Percentiles rank a stretch among this genome's conserved stretches.
These are phyloP conservation scores for Brettanomyces anomalus DNA, from an alignment of 805 yeast genomes.

Conservation along the genomic window DNA sequence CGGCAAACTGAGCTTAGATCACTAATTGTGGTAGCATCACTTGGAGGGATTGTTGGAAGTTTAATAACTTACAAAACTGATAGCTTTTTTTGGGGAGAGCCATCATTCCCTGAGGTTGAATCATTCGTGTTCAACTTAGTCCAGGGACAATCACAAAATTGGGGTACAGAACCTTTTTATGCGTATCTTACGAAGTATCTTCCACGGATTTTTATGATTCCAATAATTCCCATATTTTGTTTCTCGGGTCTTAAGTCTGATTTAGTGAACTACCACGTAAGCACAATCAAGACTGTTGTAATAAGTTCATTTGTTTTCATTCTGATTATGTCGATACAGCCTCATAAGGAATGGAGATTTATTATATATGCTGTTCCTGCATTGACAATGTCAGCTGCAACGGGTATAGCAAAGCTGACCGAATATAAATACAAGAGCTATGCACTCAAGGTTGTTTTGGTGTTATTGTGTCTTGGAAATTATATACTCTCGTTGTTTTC, in stretches of 20 bases:
- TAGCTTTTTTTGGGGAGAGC: constrained; percentile 61
- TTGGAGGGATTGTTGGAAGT: constrained; percentile 48
- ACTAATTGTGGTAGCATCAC: constrained; percentile 30
- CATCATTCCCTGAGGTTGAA: constrained; percentile 59
- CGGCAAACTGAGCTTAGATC: constrained; percentile 33
- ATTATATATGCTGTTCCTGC: constrained; percentile 69
- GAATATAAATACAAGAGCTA: constrained; percentile 3
- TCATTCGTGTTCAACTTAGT: constrained; percentile 70
- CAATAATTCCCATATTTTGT: constrained; percentile 32
- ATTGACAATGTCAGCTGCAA: constrained; percentile 53
- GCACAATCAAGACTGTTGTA: constrained; percentile 35
- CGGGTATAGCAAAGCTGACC: constrained; percentile 15
- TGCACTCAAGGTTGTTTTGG: not conserved
- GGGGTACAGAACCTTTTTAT: constrained; percentile 78
- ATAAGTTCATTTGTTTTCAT: constrained; percentile 48
- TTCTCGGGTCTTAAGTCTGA: constrained; percentile 24
- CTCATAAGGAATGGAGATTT: constrained; percentile 94
- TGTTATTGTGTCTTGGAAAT: not conserved
- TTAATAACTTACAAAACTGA: constrained; percentile 46
- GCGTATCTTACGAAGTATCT: constrained; percentile 55
- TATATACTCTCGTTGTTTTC: constrained; percentile 34
- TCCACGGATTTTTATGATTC: constrained; percentile 37
- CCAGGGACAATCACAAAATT: constrained; percentile 60
- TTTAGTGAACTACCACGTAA: constrained; percentile 19
- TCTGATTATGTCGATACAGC: constrained; percentile 63